Evolutionary conservation across 805 yeast species (phyloP).

Genomic region (Myxozyma mucilagina): DNA sequence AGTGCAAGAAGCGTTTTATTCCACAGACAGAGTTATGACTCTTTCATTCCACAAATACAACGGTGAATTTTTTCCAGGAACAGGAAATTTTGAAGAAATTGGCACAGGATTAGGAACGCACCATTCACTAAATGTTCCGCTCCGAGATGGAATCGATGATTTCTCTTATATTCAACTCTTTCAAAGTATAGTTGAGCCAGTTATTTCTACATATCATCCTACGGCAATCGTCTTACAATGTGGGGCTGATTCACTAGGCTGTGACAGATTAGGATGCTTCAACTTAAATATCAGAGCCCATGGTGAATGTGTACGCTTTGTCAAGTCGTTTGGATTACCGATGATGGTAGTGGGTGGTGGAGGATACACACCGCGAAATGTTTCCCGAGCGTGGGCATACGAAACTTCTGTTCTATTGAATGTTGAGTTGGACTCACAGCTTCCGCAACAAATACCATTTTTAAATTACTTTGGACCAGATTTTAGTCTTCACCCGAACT

Average conservation of each 20-base stretch:
- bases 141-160: conserved; percentile 93
- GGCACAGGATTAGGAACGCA: conserved; percentile 82
- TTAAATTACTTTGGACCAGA: conserved; percentile 88
- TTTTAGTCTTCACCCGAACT: conserved; percentile 78
- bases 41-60: conserved; percentile 84
- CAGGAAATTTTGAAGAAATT: conserved; percentile 80
- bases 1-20: conserved; percentile 89
- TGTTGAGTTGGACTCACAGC: conserved; percentile 68
- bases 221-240: conserved; percentile 96
- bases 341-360: conserved; percentile 96
- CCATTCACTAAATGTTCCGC: conserved; percentile 81
- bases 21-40: conserved; percentile 90
- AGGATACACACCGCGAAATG: conserved; percentile 97
- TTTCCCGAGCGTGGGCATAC: conserved; percentile 91
- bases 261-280: conserved; percentile 94
- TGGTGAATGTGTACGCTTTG: conserved; percentile 91
- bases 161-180: conserved; percentile 59
- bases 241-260: conserved; percentile 96
- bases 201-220: conserved; percentile 84
- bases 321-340: conserved; percentile 83
- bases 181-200: conserved; percentile 85
- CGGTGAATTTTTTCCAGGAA: conserved; percentile 92
- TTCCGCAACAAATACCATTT: conserved; percentile 75
- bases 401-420: conserved; percentile 88
- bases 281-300: conserved; percentile 93